Conservation (phyloP, 345 rosid genomes). For the Excoecaria cochinchinensis region DNA sequence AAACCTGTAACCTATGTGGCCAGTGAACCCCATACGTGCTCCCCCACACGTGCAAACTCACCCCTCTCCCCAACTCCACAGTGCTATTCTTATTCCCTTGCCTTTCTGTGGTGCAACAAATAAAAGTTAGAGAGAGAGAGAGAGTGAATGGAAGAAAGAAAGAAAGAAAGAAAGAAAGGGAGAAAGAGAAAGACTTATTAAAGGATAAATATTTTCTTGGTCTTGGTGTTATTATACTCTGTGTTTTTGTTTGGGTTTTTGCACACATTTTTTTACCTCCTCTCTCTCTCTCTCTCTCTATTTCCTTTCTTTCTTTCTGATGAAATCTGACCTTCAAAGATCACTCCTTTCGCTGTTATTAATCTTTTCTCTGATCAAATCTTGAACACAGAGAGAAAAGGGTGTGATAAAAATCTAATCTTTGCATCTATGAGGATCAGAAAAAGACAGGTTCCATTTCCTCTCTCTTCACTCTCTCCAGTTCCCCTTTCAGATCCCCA, state of each 20-base stretch:
- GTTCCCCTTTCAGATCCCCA: constrained; percentile 80
- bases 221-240: constrained; percentile 9
- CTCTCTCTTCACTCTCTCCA: constrained; percentile 73
- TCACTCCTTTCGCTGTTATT: constrained; percentile 12
- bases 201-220: constrained; percentile 14
- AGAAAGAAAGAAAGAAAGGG: constrained; percentile 40
- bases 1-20: constrained; percentile 47
- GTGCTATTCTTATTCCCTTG: constrained; percentile 15
- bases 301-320: neutral
- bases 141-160: neutral
- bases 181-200: neutral
- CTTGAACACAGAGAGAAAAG: neutral
- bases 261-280: neutral
- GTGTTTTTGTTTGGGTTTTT: constrained; percentile 20
- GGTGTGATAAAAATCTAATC: constrained; percentile 7
- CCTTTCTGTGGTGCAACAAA: constrained; percentile 65
- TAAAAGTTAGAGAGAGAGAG: constrained; percentile 48
- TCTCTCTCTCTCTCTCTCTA: neutral
- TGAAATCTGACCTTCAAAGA: constrained; percentile 20
- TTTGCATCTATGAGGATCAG: constrained; percentile 86
- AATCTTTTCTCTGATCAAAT: constrained; percentile 1
- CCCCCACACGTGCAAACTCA: constrained; percentile 13
- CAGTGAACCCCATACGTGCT: constrained; percentile 48
- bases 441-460: constrained; percentile 70
- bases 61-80: neutral